Percentiles rank a stretch among this genome's conserved stretches.
phyloP scores from a whole-genome alignment of 1,284 basidiomycete genomes.

The Cerioporus squamosus region DNA sequence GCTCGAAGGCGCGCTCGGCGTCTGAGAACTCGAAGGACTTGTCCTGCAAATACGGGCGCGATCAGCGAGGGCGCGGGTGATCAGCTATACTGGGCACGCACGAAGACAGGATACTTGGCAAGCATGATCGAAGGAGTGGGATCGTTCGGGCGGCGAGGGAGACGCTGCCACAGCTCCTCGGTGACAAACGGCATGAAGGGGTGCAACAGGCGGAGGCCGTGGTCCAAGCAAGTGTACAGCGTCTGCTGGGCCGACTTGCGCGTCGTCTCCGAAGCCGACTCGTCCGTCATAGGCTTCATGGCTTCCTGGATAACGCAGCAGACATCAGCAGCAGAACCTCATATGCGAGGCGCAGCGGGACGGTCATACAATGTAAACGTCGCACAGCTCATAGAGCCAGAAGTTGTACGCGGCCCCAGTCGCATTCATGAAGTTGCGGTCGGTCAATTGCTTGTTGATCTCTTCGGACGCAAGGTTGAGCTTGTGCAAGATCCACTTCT shows the following conservation, averaged over 20 bases:
- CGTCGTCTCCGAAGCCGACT: conserved; percentile 62
- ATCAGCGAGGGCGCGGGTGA: neutral
- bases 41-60: conserved; percentile 50
- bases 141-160: conserved; percentile 87
- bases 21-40: conserved; percentile 67
- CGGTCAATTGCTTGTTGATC: conserved; percentile 77
- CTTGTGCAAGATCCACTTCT: conserved; percentile 96
- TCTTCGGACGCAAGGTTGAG: conserved; percentile 83
- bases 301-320: conserved; percentile 69
- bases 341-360: neutral
- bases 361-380: conserved; percentile 87
- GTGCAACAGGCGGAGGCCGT: conserved; percentile 89
- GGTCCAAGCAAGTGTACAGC: conserved; percentile 92
- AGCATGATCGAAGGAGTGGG: conserved; percentile 89
- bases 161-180: conserved; percentile 97
- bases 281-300: conserved; percentile 96
- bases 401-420: conserved; percentile 90
- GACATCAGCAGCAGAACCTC: neutral
- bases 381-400: conserved; percentile 98
- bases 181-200: conserved; percentile 99
- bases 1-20: conserved; percentile 87
- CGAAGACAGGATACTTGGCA: conserved; percentile 80
- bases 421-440: conserved; percentile 93
- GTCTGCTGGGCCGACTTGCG: conserved; percentile 93
- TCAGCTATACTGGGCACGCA: conserved; percentile 43